phyloP scores from a whole-genome alignment of 805 yeast genomes.

The Spathaspora hagerdaliae region DNA sequence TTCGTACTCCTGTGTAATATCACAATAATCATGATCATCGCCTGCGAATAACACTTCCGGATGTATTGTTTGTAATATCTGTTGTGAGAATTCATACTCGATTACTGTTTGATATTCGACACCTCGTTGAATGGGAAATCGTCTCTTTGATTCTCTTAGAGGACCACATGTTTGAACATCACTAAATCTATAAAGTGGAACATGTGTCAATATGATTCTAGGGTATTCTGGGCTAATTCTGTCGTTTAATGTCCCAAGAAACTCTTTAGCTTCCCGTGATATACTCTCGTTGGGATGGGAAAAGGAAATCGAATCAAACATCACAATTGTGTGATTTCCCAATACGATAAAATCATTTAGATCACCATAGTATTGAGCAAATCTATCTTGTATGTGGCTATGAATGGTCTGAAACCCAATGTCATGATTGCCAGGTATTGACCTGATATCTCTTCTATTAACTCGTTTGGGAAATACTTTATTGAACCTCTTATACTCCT shows the following conservation, averaged over 20 bases:
- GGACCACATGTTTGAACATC: constrained; percentile 68
- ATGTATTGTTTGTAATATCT: constrained; percentile 51
- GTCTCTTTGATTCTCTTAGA: constrained; percentile 59
- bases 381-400: constrained; percentile 54
- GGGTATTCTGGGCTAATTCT: constrained; percentile 40
- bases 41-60: constrained; percentile 82
- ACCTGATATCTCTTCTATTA: constrained; percentile 33
- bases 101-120: constrained; percentile 89
- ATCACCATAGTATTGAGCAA: constrained; percentile 70
- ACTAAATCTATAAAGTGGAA: constrained; percentile 76
- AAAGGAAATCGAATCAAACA: constrained; percentile 80
- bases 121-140: constrained; percentile 71
- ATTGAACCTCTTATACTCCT: constrained; percentile 68
- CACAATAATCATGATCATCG: constrained; percentile 97
- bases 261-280: constrained; percentile 38
- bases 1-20: constrained; percentile 50
- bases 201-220: constrained; percentile 74
- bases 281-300: constrained; percentile 50
- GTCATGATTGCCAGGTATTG: constrained; percentile 90
- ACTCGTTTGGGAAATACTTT: constrained; percentile 57
- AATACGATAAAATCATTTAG: constrained; percentile 51
- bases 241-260: constrained; percentile 38
- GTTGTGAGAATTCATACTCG: constrained; percentile 53
- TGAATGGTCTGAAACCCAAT: constrained; percentile 86
- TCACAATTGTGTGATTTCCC: constrained; percentile 67